Evolutionary conservation across 306 rosid species (phyloP).

Genomic region (Sphenostylis stenocarpa): DNA sequence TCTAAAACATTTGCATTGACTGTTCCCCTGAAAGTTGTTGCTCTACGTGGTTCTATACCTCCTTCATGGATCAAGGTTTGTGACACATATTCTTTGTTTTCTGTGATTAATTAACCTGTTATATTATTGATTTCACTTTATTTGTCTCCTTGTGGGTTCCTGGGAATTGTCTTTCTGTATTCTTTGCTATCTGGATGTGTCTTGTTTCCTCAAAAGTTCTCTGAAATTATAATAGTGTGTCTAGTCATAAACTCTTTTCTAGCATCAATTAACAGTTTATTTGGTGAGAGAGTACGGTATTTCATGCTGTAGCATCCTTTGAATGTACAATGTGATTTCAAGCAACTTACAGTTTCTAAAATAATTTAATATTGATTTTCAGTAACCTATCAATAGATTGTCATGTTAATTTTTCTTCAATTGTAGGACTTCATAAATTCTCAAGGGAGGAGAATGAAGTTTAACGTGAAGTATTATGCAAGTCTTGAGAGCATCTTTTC

Average conservation of each 20-base stretch:
- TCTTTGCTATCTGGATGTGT: neutral
- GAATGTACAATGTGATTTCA: slow-evolving; percentile 21
- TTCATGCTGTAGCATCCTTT: neutral
- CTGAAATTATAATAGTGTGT: neutral
- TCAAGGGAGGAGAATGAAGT: slow-evolving; percentile 75
- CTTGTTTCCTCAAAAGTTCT: slow-evolving; percentile 15
- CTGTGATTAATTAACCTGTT: neutral
- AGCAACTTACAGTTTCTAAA: neutral
- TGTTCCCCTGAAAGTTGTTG: slow-evolving; percentile 74
- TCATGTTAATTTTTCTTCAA: slow-evolving; percentile 31
- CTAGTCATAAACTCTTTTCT: neutral
- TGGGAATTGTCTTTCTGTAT: neutral
- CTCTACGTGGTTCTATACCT: slow-evolving; percentile 87
- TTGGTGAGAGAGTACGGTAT: neutral
- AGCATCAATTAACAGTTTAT: neutral
- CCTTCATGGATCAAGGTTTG: slow-evolving; percentile 93
- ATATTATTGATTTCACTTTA: neutral
- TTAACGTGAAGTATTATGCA: slow-evolving; percentile 59
- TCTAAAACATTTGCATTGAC: slow-evolving; percentile 83
- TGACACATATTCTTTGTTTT: neutral
- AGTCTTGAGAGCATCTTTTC: slow-evolving; percentile 74
- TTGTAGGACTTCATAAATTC: slow-evolving; percentile 77
- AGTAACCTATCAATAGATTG: neutral
- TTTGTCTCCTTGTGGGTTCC: neutral
- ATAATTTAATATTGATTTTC: neutral